Evolutionary conservation across 2,329 filamentous ascomycete species (phyloP).

Genomic region (Ophiostoma populinum): DNA sequence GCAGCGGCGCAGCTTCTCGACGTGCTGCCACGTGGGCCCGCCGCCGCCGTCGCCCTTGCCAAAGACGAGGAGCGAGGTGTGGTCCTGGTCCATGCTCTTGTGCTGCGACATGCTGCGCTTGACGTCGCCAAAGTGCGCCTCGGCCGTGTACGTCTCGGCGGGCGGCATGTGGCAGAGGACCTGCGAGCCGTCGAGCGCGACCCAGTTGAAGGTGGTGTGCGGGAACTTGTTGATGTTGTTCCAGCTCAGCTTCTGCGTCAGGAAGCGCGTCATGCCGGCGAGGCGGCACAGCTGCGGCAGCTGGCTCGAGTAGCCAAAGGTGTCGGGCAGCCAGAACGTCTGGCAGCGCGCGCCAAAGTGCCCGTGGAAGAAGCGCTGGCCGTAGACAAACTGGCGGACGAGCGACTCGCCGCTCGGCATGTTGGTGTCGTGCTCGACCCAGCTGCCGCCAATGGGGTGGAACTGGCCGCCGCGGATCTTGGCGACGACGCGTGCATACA

Average conservation of each 20-base stretch:
- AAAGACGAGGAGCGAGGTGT: slow-evolving; percentile 79
- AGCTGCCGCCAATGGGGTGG: slow-evolving; percentile 89
- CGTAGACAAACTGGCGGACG: slow-evolving; percentile 85
- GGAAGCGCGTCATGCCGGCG: slow-evolving; percentile 90
- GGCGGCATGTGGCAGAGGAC: slow-evolving; percentile 97
- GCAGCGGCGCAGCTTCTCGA: slow-evolving; percentile 87
- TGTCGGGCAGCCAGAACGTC: slow-evolving; percentile 97
- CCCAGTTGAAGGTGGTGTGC: slow-evolving; percentile 98
- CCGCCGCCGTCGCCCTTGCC: slow-evolving; percentile 94
- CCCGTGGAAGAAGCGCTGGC: slow-evolving; percentile 86
- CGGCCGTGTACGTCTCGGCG: slow-evolving; percentile 85
- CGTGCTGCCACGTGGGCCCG: slow-evolving; percentile 80
- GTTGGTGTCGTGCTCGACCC: slow-evolving; percentile 98
- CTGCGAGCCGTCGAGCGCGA: slow-evolving; percentile 84
- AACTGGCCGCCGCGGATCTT: slow-evolving; percentile 86
- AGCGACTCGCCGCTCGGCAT: slow-evolving; percentile 91
- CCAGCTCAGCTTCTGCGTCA: slow-evolving; percentile 98
- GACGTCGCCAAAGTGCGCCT: slow-evolving; percentile 88
- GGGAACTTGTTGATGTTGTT: slow-evolving; percentile 99
- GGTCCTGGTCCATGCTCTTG: slow-evolving; percentile 89
- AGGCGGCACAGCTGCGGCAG: slow-evolving; percentile 84
- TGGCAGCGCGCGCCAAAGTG: slow-evolving; percentile 75
- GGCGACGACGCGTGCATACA: slow-evolving; percentile 76
- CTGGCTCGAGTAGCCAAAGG: slow-evolving; percentile 92
- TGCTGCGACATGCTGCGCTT: slow-evolving; percentile 79